Percentiles rank a stretch among this genome's conserved stretches.
Evolutionary conservation across 495 filamentous ascomycete genomes (phyloP).

Genomic region (Parathielavia appendiculata): DNA sequence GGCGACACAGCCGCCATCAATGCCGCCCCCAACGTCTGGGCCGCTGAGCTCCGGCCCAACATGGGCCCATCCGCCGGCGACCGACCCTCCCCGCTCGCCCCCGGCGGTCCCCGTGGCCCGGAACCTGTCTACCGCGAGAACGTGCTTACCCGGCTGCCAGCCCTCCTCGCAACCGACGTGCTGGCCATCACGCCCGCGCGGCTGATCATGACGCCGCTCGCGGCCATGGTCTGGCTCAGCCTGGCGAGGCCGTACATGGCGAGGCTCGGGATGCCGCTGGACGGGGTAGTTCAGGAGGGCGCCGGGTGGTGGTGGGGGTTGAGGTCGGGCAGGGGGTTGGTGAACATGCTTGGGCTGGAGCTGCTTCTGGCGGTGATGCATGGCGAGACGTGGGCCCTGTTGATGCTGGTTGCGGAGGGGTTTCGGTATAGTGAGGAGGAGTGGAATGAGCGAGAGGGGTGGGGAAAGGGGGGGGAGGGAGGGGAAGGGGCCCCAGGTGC

Average conservation of each 20-base stretch:
- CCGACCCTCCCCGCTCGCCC: background rate
- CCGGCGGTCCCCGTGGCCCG: background rate
- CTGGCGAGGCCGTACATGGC: conserved; percentile 29
- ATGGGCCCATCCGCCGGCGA: background rate
- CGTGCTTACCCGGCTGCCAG: conserved; percentile 34
- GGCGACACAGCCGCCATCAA: background rate
- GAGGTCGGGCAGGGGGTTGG: conserved; percentile 19
- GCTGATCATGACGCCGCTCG: conserved; percentile 33
- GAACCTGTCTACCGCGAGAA: conserved; percentile 37
- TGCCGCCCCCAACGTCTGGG: conserved; percentile 45
- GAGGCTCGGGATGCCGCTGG: conserved; percentile 13
- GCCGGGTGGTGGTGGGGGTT: conserved; percentile 19
- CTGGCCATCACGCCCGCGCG: conserved; percentile 31
- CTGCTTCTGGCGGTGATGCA: conserved; percentile 28
- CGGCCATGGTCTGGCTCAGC: conserved; percentile 25
- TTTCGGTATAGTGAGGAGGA: conserved; percentile 35
- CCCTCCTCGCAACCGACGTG: conserved; percentile 34
- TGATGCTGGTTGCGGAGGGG: conserved; percentile 29
- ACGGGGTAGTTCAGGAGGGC: conserved; percentile 1
- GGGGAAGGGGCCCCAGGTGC: background rate
- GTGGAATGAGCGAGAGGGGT: conserved; percentile 28
- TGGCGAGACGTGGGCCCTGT: conserved; percentile 31
- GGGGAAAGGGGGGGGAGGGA: conserved; percentile 3
- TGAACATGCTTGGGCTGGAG: conserved; percentile 37
- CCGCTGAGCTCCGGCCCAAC: conserved; percentile 52